Base-by-base conservation (phyloP, 805 yeast genomes). In the Candida succiphila region DNA sequence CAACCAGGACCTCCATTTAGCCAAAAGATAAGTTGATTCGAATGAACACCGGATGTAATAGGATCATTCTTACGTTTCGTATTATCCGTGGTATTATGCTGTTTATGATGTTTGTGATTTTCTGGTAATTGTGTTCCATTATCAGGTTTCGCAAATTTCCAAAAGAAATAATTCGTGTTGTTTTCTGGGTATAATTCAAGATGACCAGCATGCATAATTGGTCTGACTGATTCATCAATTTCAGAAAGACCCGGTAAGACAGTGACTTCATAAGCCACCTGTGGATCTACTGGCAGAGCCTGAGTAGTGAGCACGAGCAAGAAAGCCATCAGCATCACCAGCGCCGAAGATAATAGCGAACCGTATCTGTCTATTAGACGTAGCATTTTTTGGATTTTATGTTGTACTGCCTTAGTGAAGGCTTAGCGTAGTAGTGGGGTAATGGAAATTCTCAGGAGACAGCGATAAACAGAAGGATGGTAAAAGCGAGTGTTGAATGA, bases 1-100 rank as follows among this genome's bases (percentile, higher is more conserved):
- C 98, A 92, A 0, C 98, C 98, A 0, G 98, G 98, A 0, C 98
- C 98, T 26, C 98, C 98, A 54, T 92, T 92, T 17, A 92, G 66
- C 97, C 98, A 92, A 35, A 92, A 67, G 7, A 81, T 67, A 17
- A 82, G 65, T 40, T 29, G 34, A 14, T 32, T 22, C 4, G 8
- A 4, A 22, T 32, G 34, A 15, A 32, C 4, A 29, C 17, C n/a
- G 5, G 16, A 6, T 5, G 32, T 30, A 13, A 9, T 7, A 4
- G 27, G 16, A 15, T 27, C 14, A 9, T 18, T 20, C 5, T 22
- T 14, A 12, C 17, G 6, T 18, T 29, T 13, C 7, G 29, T n/a
- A 16, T 16, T 7, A 19, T 25, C 13, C 8, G 13, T 18, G 14
- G 17, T 13, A 9, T 7, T 5, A 9, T 24, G 26, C 12, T 21